These are phyloP conservation scores for Paramecium octaurelia DNA, from an alignment of 73 alveolate species.

Conservation along the genomic window DNA sequence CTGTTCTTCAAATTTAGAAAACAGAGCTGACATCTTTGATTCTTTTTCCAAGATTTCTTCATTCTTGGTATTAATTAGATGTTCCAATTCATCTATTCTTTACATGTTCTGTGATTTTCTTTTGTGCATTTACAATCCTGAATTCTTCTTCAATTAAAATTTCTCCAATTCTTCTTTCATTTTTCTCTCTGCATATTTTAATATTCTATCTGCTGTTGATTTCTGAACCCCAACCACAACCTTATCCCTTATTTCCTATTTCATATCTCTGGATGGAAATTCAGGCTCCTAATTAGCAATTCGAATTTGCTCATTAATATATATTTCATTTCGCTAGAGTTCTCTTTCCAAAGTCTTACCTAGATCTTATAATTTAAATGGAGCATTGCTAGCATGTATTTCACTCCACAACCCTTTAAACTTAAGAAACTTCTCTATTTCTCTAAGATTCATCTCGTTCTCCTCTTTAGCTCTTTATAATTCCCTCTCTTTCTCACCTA, in stretches of 20 bases:
- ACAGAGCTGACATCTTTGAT: background rate
- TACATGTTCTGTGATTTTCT: background rate
- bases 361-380: background rate
- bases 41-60: constrained; percentile 37
- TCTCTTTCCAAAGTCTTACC: background rate
- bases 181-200: constrained; percentile 6
- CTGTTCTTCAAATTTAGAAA: background rate
- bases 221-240: background rate
- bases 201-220: constrained; percentile 20
- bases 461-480: background rate
- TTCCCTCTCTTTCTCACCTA: constrained; percentile 17
- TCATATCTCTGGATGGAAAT: background rate
- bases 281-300: background rate
- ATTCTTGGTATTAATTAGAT: background rate
- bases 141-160: background rate
- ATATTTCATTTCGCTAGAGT: background rate
- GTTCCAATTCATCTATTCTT: constrained; percentile 23
- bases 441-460: constrained; percentile 1
- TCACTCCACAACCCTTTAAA: constrained; percentile 38
- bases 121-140: background rate
- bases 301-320: background rate
- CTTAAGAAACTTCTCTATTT: constrained; percentile 1
- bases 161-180: constrained; percentile 23
- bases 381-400: constrained; percentile 29
- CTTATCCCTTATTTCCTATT: background rate